Conservation (phyloP, 768 basidiomycete genomes). For the Suillus placidus region DNA sequence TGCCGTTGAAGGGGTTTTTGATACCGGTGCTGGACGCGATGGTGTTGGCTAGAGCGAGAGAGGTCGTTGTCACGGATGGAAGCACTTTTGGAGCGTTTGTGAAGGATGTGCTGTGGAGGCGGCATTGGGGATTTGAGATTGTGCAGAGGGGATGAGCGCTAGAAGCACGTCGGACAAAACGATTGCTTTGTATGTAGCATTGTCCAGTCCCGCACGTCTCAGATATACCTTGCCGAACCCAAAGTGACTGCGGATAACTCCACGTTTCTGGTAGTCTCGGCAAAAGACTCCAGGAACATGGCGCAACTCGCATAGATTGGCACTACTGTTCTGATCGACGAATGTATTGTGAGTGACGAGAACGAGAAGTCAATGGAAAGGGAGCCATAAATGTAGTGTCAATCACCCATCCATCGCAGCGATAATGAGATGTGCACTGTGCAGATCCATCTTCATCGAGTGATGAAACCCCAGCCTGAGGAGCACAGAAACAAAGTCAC, state of each 20-base stretch:
- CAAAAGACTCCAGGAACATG: too few relatives aligned
- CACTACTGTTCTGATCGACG: too few relatives aligned
- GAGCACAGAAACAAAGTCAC: neutral
- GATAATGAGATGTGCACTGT: neutral
- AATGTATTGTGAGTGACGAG: too few relatives aligned
- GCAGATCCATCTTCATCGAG: neutral
- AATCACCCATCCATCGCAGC: too few relatives aligned
- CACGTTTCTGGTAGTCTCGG: too few relatives aligned
- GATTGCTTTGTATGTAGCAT: neutral
- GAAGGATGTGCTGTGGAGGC: conserved; percentile 66
- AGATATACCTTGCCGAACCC: neutral
- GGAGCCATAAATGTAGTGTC: too few relatives aligned
- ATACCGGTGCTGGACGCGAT: conserved; percentile 72
- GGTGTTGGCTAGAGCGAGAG: conserved; percentile 59
- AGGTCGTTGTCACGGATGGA: conserved; percentile 67
- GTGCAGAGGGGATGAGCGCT: conserved; percentile 45
- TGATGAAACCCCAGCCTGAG: neutral
- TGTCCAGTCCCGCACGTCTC: neutral
- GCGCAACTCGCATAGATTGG: too few relatives aligned
- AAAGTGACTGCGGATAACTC: neutral
- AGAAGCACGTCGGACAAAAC: neutral
- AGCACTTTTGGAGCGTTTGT: conserved; percentile 80
- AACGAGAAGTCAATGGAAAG: too few relatives aligned
- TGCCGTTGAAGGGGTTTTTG: conserved; percentile 48
- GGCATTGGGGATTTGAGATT: conserved; percentile 54